phyloP scores from a whole-genome alignment of 768 basidiomycete species.

The Lentinula boryana region DNA sequence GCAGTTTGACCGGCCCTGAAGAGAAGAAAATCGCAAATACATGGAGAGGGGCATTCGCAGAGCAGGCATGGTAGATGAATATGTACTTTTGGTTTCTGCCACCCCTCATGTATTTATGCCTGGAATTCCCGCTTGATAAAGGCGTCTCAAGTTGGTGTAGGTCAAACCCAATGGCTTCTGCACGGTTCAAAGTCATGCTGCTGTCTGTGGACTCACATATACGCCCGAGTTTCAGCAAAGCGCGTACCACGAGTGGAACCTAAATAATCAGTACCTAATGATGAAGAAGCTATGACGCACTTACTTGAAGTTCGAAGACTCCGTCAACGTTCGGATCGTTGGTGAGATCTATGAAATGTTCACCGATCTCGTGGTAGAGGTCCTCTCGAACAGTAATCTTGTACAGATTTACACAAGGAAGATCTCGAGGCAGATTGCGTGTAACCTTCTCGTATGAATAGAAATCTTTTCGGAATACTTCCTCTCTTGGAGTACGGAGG shows the following conservation, averaged over 20 bases:
- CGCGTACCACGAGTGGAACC: constrained; percentile 82
- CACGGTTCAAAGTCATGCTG: constrained; percentile 72
- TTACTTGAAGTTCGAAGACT: constrained; percentile 88
- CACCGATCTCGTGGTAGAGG: constrained; percentile 75
- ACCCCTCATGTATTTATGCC: constrained; percentile 66
- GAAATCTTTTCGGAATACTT: constrained; percentile 59
- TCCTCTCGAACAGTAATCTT: constrained; percentile 80
- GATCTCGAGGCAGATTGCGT: constrained; percentile 73
- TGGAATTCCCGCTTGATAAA: constrained; percentile 41
- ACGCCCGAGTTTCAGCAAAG: constrained; percentile 78
- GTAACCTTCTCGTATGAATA: constrained; percentile 72
- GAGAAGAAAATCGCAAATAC: constrained; percentile 87
- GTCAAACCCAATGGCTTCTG: constrained; percentile 78
- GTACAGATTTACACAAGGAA: constrained; percentile 75
- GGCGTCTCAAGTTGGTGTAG: constrained; percentile 73
- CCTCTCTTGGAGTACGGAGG: constrained; percentile 63
- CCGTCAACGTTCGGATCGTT: constrained; percentile 95
- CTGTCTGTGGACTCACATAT: constrained; percentile 65
- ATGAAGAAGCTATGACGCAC: not conserved
- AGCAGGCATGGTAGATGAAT: constrained; percentile 83
- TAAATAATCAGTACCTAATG: constrained; percentile 20
- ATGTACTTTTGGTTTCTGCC: constrained; percentile 71
- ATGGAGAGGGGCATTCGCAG: constrained; percentile 70
- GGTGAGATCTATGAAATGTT: constrained; percentile 87
- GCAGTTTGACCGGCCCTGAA: constrained; percentile 61